Base-by-base conservation (phyloP, 495 filamentous ascomycete species). In the Oidiodendron maius region DNA sequence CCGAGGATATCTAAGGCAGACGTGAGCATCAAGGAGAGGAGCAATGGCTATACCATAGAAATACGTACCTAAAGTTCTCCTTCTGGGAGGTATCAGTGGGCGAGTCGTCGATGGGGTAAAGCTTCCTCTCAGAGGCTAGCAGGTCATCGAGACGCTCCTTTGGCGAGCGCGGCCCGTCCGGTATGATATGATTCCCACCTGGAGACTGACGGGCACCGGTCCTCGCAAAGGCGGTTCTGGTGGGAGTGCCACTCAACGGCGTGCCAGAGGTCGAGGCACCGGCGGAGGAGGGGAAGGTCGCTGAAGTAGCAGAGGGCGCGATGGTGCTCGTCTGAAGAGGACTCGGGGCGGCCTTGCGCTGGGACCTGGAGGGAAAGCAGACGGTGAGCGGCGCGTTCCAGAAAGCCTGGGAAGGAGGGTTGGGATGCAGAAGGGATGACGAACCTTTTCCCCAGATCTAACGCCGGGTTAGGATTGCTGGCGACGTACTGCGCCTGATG, bases 101-200 rank as follows among this genome's bases (percentile, higher is more conserved):
- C n/a, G 51, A 45, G 12, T 55, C 53, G 32, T 53, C 46, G 3
- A 51, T 45, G 1, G 18, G 39, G 42, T 57, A 62, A 28, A 59
- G 59, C 20, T 18, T 57, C 40, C 50, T 55, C 39, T 61, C 56
- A 22, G 53, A 57, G 40, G 59, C 59, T 26, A 57, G 42, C 10
- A 59, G 53, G 38, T 62, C 59, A 56, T 62, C 55, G 25, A 59
- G 48, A 52, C 53, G 59, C 30, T 62, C 59, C 49, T 62, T 62
- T 13, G 59, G 59, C 43, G 57, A 62, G 20, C 53, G 56, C 35
- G 59, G 57, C 44, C 40, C 20, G 44, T 50, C 48, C 10, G 32
- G 44, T 20, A 15, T 20, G 10, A 12, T 44, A 9, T 36, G 21
- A 34, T 3, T n/a, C 13, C 39, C n/a, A 35, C 28, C 34, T 42